Base-by-base conservation (phyloP, 2,329 filamentous ascomycete genomes). In the Bipolaris bicolor region DNA sequence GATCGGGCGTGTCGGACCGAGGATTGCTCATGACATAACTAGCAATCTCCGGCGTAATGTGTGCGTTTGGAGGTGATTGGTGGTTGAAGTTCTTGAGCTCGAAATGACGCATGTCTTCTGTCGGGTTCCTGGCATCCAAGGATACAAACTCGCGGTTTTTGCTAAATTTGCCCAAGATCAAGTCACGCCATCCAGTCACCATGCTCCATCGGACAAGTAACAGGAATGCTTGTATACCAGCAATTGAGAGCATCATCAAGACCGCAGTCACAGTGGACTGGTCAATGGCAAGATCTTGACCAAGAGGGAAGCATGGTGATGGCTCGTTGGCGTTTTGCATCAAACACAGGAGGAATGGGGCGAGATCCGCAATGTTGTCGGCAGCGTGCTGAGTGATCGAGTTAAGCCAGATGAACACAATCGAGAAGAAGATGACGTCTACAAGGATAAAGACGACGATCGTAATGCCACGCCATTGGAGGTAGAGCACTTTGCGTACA, bases 381-480 rank as follows among this genome's bases (percentile, higher is more conserved):
- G 84, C 77, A 3, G 84, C 83, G 50, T 78, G 67, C 7, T 85
- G 79, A 11, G 90, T 84, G 20, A 90, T 84, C 1, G 68, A 63
- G 66, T 89, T 89, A 71, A 97, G 85, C 73, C 91, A 91, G 47
- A 98, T 89, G 73, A 98, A 98, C 52, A 97, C 85, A 44, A 97
- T 82, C 1, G 93, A 89, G 77, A 98, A 97, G 82, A 97, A 97
- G 69, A 97, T 88, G 61, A 98, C 92, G 73, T 98, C 93, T 58
- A 87, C 85, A 56, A 97, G 85, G 66, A 98, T 96, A 73, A 97
- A 89, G 50, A 96, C 81, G 13, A 97, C 92, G 59, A 98, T 91
- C 41, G 88, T 86, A 58, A 97, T 94, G 43, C 93, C 94, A 66
- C 94, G 86, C 95, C 95, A 99, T 77, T 99, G 95, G 3, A 98